Base-by-base conservation (phyloP, 352 stramenopile genomes). In the Pythium volutum region DNA sequence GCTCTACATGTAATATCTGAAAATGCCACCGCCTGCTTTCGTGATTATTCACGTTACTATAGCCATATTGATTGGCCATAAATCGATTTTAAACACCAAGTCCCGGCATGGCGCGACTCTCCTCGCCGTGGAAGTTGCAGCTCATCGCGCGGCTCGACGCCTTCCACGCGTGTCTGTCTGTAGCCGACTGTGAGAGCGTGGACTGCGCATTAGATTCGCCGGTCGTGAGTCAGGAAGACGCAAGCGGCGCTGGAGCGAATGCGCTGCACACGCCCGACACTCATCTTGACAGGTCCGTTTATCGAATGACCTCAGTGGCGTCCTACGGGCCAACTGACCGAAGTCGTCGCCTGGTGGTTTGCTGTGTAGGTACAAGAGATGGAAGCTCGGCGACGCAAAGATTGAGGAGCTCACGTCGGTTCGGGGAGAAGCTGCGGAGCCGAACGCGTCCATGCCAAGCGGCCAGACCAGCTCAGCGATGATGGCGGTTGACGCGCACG, bases 1-100 rank as follows among this genome's bases (percentile, higher is more conserved):
- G 57, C 70, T 98, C 25, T 93, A 91, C 80, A 90, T 89, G 81
- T 91, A 76, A 76, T 59, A 52, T 55, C 36, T 41, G 18, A 50
- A 54, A 55, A 43, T 36, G 3, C 5, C 5, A 45, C 20, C n/a
- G 15, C 53, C 16, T 12, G 33, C 22, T 60, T 51, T 43, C 25
- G 46, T 33, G 50, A 63, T 56, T 55, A 12, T 55, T 31, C 2
- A 2, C 14, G 15, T 8, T 16, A 25, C 25, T 58, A 39, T 41
- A 62, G 31, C 51, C 45, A 60, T 67, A 56, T 62, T 27, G 61
- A 68, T 68, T 68, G 61, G 61, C 31, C 47, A 64, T 55, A 60
- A 68, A 59, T 31, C 16, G 29, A 38, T 8, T 3, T 3, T 8
- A 12, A 45, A 23, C 39, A 23, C 39, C 18, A 7, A 18, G 7